Conservation (phyloP, 75 land plant species). For the Picea glauca region DNA sequence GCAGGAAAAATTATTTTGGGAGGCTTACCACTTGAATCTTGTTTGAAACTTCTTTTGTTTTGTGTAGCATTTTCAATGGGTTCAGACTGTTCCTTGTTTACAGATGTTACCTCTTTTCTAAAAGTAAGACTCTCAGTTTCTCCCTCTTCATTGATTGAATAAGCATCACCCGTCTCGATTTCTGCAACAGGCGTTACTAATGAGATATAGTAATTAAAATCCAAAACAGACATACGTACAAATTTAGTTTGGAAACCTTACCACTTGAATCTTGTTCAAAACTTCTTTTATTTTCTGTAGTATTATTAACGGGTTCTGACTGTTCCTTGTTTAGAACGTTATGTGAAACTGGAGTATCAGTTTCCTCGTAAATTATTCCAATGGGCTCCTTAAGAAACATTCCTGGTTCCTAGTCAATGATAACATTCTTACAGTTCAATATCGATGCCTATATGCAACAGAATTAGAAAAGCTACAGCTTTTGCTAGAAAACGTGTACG, state of each 20-base stretch:
- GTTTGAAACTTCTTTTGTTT: background rate
- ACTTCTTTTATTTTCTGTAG: background rate
- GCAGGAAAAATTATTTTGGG: background rate
- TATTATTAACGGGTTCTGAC: background rate
- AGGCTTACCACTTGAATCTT: conserved; percentile 3
- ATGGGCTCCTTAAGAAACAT: conserved; percentile 34
- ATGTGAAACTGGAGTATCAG: background rate
- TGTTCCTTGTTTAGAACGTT: background rate
- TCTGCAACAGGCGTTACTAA: background rate
- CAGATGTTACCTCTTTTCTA: background rate
- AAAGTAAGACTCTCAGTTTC: background rate
- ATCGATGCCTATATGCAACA: background rate
- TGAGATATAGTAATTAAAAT: background rate
- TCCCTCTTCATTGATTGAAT: background rate
- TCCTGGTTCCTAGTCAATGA: conserved; percentile 22
- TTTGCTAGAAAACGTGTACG: background rate
- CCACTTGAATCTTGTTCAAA: background rate
- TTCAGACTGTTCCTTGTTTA: background rate
- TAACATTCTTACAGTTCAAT: background rate
- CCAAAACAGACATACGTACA: background rate
- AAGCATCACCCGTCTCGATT: background rate
- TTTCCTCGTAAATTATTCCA: conserved; percentile 31
- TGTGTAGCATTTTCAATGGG: background rate
- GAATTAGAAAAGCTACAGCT: background rate
- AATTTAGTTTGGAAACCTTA: background rate